Conservation (phyloP, 306 rosid species). For the Quercus agrifolia region DNA sequence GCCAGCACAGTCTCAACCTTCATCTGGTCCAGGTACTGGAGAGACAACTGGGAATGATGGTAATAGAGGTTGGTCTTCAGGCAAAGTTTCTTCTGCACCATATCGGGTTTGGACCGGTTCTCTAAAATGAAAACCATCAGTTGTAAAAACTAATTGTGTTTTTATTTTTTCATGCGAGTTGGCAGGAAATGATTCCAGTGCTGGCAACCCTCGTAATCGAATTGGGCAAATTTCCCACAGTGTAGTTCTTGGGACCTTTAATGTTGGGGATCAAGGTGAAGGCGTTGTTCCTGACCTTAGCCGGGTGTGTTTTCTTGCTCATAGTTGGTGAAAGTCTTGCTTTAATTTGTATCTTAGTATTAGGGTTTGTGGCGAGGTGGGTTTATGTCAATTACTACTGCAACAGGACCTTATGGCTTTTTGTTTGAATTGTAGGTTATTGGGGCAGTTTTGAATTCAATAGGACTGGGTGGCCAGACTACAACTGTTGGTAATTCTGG, state of each 20-base stretch:
- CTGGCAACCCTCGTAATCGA: constrained; percentile 65
- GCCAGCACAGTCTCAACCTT: constrained; percentile 59
- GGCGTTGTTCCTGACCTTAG: constrained; percentile 71
- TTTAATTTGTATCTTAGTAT: constrained; percentile 7
- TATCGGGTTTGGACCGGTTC: not conserved
- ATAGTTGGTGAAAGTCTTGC: not conserved
- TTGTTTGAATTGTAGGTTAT: constrained; percentile 56
- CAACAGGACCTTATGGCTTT: not conserved
- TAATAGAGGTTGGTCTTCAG: constrained; percentile 35
- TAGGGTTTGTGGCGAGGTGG: not conserved
- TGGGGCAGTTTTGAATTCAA: constrained; percentile 90
- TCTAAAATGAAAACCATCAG: not conserved
- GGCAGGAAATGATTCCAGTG: constrained; percentile 58
- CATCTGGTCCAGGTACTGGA: constrained; percentile 44
- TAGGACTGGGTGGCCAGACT: constrained; percentile 70
- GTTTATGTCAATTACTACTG: constrained; percentile 5
- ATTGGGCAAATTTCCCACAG: constrained; percentile 93
- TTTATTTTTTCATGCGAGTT: constrained; percentile 7
- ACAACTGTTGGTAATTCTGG: constrained; percentile 39
- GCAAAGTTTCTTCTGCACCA: not conserved
- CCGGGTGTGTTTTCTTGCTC: constrained; percentile 53
- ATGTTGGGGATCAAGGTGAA: constrained; percentile 93
- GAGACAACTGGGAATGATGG: constrained; percentile 47
- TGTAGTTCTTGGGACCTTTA: constrained; percentile 93
- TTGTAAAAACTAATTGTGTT: constrained; percentile 6